These are phyloP conservation scores for Fraxinus anomala DNA, from an alignment of 257 asterid genomes.

Conservation along the genomic window DNA sequence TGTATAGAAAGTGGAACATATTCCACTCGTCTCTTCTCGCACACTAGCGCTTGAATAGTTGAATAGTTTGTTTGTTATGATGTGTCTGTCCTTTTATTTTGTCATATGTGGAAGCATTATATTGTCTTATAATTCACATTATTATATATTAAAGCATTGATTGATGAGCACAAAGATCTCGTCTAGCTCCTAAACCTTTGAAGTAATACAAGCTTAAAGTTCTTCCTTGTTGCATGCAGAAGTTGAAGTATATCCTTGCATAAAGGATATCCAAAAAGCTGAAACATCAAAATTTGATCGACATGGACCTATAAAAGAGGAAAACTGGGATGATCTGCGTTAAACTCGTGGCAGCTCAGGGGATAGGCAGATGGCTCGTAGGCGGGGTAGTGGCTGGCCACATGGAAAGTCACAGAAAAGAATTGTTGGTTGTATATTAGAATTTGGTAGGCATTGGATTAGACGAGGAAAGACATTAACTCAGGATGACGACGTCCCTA, in stretches of 20 bases:
- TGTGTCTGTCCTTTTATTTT: neutral
- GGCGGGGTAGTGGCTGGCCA: conserved; percentile 64
- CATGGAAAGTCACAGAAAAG: conserved; percentile 61
- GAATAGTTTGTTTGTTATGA: neutral
- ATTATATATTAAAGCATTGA: too few relatives aligned
- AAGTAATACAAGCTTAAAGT: neutral
- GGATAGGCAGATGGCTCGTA: conserved; percentile 48
- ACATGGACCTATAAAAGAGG: conserved; percentile 49
- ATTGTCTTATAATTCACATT: neutral
- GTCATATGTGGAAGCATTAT: neutral
- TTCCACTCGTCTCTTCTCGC: conserved; percentile 60
- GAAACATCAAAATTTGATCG: conserved; percentile 46
- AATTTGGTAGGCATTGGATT: conserved; percentile 40
- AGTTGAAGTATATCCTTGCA: conserved; percentile 40
- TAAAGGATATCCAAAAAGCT: conserved; percentile 48
- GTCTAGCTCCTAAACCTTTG: neutral
- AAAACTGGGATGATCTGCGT: conserved; percentile 45
- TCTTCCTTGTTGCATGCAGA: conserved; percentile 43
- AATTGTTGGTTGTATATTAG: conserved; percentile 35
- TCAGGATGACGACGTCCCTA: conserved; percentile 35
- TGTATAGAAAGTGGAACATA: conserved; percentile 51
- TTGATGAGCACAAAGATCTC: neutral
- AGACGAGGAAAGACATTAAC: conserved; percentile 51
- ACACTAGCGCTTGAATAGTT: neutral
- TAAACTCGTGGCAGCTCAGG: conserved; percentile 55